Evolutionary conservation across 2,329 filamentous ascomycete genomes (phyloP), one percentile per base, ranked within the genome.

Genomic region (Fusarium praegraminearum): DNA sequence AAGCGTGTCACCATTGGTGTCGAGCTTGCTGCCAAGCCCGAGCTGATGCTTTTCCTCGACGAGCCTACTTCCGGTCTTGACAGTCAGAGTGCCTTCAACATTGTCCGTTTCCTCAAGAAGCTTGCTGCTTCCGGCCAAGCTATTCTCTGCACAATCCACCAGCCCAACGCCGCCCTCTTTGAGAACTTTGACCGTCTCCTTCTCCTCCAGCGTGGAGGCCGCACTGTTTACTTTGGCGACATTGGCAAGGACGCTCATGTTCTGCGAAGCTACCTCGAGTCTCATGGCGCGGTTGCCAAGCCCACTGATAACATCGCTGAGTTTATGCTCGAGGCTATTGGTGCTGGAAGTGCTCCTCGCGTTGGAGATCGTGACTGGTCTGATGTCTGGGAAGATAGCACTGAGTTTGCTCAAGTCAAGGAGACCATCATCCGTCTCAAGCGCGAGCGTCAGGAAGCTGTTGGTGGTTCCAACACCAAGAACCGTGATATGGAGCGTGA

Each of bases 1-100:
- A 90, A 90, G 80, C 91, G 93, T 73, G 87, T 97, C n/a, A 97
- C 94, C 1, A 97, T 97, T 62, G 94, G 93, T 73, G 93, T 97
- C 12, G 94, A 97, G 76, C 85, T 97, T 10, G 93, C 93, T 11
- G 94, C 94, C 18, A 96, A 92, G 79, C 91, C 91, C 2, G 87
- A 93, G 70, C 82, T 94, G 8, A 84, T 94, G 2, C 85, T 94
- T 24, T 94, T 94, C 84, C 81, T 94, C 38, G 92, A 94, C 69
- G 92, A 94, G 78, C 92, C 91, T 0, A 94, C 92, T 0, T 91
- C 89, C 3, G 92, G 92, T 58, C 87, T 94, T 2, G 79, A 81
- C 68, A 76, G 78, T 60, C 79, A 92, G 77, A 89, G 86, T 59
- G 90, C 91, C 20, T 93, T 90, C 82, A 92, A 92, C 78, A 93